Evolutionary conservation across 768 basidiomycete genomes (phyloP).

Genomic region (Agaricus blazei): DNA sequence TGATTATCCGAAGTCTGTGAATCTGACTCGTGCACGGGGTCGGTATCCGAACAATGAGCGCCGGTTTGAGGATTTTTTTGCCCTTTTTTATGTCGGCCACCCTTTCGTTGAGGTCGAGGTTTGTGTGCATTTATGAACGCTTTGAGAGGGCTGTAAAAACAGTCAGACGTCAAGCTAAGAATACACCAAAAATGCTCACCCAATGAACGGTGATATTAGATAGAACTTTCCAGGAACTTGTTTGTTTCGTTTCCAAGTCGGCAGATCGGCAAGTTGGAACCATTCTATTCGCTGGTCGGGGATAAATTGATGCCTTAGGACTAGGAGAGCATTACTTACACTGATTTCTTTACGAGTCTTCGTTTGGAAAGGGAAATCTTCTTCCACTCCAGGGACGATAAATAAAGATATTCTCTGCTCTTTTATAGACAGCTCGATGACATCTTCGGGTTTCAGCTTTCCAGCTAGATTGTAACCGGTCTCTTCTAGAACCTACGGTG

Average conservation of each 20-base stretch:
- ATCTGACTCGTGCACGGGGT: constrained; percentile 52
- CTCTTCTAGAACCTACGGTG: constrained; percentile 86
- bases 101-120: constrained; percentile 32
- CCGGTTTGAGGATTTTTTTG: constrained; percentile 11
- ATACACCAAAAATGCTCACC: constrained; percentile 36
- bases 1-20: constrained; percentile 47
- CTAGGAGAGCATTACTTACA: constrained; percentile 40
- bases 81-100: constrained; percentile 24
- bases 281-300: constrained; percentile 84
- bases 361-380: constrained; percentile 86
- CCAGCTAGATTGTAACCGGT: constrained; percentile 87
- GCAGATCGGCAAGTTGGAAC: constrained; percentile 86
- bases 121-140: constrained; percentile 62
- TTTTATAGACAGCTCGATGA: constrained; percentile 81
- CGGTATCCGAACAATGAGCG: constrained; percentile 10
- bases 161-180: constrained; percentile 9
- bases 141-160: constrained; percentile 49
- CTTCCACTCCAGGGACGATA: constrained; percentile 83
- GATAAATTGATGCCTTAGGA: neutral
- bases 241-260: constrained; percentile 86
- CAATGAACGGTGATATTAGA: constrained; percentile 91
- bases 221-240: constrained; percentile 79
- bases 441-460: constrained; percentile 59
- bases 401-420: constrained; percentile 90
- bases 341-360: constrained; percentile 98